These are phyloP conservation scores for Rhodotorula toruloides DNA, from an alignment of 768 basidiomycete genomes.

Conservation along the genomic window DNA sequence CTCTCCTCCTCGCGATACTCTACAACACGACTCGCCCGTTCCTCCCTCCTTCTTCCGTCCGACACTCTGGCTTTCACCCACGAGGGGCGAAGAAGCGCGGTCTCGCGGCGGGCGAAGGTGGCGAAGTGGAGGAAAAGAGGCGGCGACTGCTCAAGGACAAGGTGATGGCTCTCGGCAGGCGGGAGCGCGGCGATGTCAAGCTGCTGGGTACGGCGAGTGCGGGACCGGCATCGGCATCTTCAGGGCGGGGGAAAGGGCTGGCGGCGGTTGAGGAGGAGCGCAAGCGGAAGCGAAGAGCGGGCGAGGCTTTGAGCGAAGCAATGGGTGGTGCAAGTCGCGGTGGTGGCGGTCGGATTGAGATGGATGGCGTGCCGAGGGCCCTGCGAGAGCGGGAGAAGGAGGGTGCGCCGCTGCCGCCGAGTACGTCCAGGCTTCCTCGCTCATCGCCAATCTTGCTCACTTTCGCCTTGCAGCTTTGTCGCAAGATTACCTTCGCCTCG, in stretches of 20 bases:
- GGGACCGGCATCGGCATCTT: no score
- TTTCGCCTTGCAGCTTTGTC: conserved; percentile 11
- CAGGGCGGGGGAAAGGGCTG: no score
- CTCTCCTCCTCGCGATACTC: conserved; percentile 41
- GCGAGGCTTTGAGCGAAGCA: conserved; percentile 8
- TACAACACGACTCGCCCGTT: conserved; percentile 42
- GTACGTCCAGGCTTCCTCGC: not conserved
- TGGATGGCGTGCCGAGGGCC: not conserved
- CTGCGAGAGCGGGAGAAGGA: not conserved
- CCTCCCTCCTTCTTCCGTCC: conserved; percentile 38
- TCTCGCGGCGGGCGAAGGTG: conserved; percentile 18
- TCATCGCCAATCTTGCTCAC: no score
- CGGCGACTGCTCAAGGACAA: conserved; percentile 29
- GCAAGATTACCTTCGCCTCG: conserved; percentile 31
- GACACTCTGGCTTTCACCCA: conserved; percentile 38
- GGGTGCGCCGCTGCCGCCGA: not conserved
- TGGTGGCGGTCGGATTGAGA: not conserved
- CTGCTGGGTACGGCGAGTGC: not conserved
- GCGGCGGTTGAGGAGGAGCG: not conserved
- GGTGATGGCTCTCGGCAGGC: conserved; percentile 32
- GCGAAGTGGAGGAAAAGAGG: conserved; percentile 19
- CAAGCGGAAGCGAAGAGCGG: not conserved
- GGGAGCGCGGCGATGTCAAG: conserved; percentile 38
- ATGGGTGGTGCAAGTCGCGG: conserved; percentile 2
- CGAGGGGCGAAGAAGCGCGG: conserved; percentile 34